Evolutionary conservation across 768 basidiomycete genomes (phyloP).

Genomic region (Lactifluus echinatus): DNA sequence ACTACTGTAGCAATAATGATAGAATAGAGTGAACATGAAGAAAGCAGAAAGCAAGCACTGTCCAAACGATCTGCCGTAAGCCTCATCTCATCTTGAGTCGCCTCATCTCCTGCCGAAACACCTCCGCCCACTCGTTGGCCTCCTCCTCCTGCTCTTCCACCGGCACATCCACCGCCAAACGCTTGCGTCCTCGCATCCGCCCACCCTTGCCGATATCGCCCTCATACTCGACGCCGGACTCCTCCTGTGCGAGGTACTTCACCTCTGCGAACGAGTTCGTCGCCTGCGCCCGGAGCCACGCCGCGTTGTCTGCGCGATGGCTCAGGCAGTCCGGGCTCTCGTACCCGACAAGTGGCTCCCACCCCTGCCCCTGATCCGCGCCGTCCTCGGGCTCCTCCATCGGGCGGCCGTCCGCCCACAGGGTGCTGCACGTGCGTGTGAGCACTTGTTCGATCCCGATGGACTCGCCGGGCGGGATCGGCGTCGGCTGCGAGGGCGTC

Average conservation of each 20-base stretch:
- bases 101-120: conserved; percentile 7
- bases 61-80: too few relatives aligned
- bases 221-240: conserved; percentile 34
- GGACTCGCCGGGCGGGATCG: conserved; percentile 84
- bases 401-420: conserved; percentile 48
- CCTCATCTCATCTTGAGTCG: not conserved
- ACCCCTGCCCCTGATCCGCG: conserved; percentile 25
- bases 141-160: not conserved
- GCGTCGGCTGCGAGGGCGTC: conserved; percentile 80
- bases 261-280: conserved; percentile 64
- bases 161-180: not conserved
- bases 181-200: conserved; percentile 16
- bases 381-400: conserved; percentile 36
- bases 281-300: conserved; percentile 72
- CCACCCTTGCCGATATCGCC: conserved; percentile 26
- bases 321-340: conserved; percentile 47
- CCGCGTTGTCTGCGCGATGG: conserved; percentile 54
- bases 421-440: conserved; percentile 54
- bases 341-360: conserved; percentile 38
- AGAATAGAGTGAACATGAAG: not conserved
- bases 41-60: not conserved
- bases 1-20: not conserved
- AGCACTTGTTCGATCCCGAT: conserved; percentile 62
- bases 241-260: conserved; percentile 52
- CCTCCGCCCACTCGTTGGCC: conserved; percentile 12